Conservation (phyloP, 2,329 filamentous ascomycete genomes). For the Trichoderma gracile region DNA sequence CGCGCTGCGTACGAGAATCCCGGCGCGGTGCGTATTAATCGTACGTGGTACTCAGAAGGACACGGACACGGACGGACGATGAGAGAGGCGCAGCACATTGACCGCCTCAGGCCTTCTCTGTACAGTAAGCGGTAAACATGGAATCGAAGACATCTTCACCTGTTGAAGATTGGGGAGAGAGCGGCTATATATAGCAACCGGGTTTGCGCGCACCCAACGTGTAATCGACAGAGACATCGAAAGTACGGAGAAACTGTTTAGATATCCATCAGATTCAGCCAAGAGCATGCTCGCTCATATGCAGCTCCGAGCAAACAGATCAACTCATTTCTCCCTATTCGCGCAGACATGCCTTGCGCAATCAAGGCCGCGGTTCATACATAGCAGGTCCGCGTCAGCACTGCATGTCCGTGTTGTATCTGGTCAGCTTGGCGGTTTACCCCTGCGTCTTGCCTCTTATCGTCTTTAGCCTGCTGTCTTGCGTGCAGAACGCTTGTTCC, state of each 20-base stretch:
- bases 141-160: too few species aligned
- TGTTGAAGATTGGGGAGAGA: not conserved
- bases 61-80: not conserved
- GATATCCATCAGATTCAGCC: not conserved
- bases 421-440: not conserved
- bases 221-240: not conserved
- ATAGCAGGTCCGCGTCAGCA: conserved; percentile 1
- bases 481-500: conserved; percentile 2
- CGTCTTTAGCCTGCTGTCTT: not conserved
- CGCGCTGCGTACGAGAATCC: not conserved
- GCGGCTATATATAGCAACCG: not conserved
- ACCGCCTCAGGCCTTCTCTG: not conserved
- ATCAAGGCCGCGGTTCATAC: not conserved
- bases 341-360: conserved; percentile 13
- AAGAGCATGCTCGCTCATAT: not conserved
- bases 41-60: not conserved
- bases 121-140: not conserved
- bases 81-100: not conserved
- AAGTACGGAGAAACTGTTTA: not conserved
- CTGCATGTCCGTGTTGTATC: conserved; percentile 3
- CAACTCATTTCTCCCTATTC: too few species aligned
- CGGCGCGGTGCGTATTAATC: not conserved
- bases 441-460: not conserved
- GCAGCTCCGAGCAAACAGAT: not conserved
- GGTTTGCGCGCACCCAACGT: not conserved